Evolutionary conservation across 176 grass and related monocot species (phyloP).

Genomic region (Secale cereale): DNA sequence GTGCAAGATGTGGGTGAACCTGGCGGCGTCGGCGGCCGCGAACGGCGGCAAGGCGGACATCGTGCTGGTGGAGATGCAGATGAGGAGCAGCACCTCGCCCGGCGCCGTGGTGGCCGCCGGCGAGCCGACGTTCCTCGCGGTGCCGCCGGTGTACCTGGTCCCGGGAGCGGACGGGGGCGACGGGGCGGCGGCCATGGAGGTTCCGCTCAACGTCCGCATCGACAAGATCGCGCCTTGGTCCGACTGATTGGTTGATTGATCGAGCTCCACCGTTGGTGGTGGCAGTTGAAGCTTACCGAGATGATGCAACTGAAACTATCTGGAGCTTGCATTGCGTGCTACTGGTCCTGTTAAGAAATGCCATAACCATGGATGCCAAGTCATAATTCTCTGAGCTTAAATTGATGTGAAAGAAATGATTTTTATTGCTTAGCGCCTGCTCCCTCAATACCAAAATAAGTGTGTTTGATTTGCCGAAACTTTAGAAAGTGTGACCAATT

Average conservation of each 20-base stretch:
- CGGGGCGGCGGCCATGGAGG: background rate
- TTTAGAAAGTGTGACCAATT: too few relatives aligned
- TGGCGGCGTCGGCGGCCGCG: background rate
- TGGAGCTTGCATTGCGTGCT: background rate
- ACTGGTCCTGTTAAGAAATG: background rate
- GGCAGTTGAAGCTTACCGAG: too few relatives aligned
- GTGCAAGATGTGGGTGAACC: slow-evolving; percentile 30
- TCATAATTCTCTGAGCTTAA: too few relatives aligned
- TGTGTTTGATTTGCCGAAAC: too few relatives aligned
- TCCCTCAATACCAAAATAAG: too few relatives aligned
- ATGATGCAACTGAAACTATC: background rate
- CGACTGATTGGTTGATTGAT: background rate
- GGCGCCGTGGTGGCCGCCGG: background rate
- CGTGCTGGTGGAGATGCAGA: slow-evolving; percentile 5
- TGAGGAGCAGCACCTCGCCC: slow-evolving; percentile 4
- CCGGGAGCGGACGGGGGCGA: background rate
- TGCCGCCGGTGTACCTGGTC: background rate
- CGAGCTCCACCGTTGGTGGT: too few relatives aligned
- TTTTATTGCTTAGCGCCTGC: too few relatives aligned
- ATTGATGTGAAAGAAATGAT: too few relatives aligned
- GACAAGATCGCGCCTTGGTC: background rate
- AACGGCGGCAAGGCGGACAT: background rate
- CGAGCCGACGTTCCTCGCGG: background rate
- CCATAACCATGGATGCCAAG: too few relatives aligned
- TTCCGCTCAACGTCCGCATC: slow-evolving; percentile 22